These are phyloP conservation scores for Arachis monticola DNA, from an alignment of 331 rosid species.

Conservation along the genomic window DNA sequence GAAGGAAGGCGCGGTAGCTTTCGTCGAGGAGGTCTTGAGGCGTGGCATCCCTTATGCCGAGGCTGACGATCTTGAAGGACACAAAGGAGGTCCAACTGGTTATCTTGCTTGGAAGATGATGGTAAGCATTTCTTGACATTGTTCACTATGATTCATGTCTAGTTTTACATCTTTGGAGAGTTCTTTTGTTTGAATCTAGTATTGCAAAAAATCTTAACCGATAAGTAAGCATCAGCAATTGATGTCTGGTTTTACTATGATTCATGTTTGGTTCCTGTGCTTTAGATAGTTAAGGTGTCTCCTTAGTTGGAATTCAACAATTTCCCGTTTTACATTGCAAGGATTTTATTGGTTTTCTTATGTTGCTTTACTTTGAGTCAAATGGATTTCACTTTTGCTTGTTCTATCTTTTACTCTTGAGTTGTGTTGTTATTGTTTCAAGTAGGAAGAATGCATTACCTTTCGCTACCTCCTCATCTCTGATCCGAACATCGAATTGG, in stretches of 20 bases:
- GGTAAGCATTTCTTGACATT: conserved; percentile 53
- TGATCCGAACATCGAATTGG: conserved; percentile 4
- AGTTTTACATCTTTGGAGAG: not conserved
- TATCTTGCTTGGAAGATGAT: conserved; percentile 99
- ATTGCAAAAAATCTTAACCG: not conserved
- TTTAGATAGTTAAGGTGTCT: conserved; percentile 6
- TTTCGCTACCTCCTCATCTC: not conserved
- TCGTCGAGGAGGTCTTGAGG: conserved; percentile 82
- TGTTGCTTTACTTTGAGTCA: conserved; percentile 19
- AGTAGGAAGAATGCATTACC: not conserved
- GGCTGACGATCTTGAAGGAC: conserved; percentile 61
- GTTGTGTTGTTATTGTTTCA: not conserved
- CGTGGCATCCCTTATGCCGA: conserved; percentile 60
- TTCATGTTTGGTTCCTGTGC: conserved; percentile 23
- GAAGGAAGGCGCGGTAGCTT: conserved; percentile 61
- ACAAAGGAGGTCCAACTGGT: conserved; percentile 93
- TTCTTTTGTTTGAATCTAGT: conserved; percentile 7
- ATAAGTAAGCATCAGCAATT: not conserved
- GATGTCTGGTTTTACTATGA: not conserved
- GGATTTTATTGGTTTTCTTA: conserved; percentile 17
- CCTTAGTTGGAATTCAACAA: conserved; percentile 19
- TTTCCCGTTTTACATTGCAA: not conserved
- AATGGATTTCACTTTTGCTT: conserved; percentile 24
- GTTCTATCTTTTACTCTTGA: conserved; percentile 12
- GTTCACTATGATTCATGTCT: not conserved